Conservation (phyloP, 768 basidiomycete genomes). For the Termitomyces sp. region DNA sequence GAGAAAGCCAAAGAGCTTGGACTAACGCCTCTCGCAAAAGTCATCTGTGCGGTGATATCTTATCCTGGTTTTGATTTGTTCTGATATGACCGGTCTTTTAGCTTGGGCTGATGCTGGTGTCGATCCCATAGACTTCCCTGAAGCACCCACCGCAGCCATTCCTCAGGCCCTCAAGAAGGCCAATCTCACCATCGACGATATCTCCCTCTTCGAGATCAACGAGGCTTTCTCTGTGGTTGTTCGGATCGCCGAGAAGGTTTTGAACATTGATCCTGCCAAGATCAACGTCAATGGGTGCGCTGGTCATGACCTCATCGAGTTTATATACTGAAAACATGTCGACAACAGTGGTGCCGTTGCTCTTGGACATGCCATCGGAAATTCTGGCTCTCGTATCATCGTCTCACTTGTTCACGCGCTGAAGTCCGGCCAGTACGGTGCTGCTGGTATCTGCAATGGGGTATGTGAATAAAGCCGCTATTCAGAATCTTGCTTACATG, state of each 20-base stretch:
- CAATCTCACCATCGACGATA: constrained; percentile 75
- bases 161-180: constrained; percentile 86
- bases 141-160: constrained; percentile 87
- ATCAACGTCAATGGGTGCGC: constrained; percentile 85
- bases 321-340: constrained; percentile 11
- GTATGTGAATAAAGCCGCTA: constrained; percentile 41
- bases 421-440: constrained; percentile 89
- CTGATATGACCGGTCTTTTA: constrained; percentile 25
- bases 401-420: constrained; percentile 91
- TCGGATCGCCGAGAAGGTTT: constrained; percentile 83
- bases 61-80: constrained; percentile 4
- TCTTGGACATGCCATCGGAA: constrained; percentile 94
- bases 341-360: constrained; percentile 85
- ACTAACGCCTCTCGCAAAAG: constrained; percentile 87
- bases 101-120: constrained; percentile 97
- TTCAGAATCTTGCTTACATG: constrained; percentile 2
- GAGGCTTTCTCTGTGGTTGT: constrained; percentile 97
- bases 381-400: constrained; percentile 90
- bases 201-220: constrained; percentile 92
- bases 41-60: constrained; percentile 66
- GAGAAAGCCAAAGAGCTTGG: constrained; percentile 90
- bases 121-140: constrained; percentile 95
- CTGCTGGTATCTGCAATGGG: constrained; percentile 95
- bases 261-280: constrained; percentile 79
- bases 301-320: constrained; percentile 2